phyloP scores from a whole-genome alignment of 306 rosid genomes.

The Prunus salicina region DNA sequence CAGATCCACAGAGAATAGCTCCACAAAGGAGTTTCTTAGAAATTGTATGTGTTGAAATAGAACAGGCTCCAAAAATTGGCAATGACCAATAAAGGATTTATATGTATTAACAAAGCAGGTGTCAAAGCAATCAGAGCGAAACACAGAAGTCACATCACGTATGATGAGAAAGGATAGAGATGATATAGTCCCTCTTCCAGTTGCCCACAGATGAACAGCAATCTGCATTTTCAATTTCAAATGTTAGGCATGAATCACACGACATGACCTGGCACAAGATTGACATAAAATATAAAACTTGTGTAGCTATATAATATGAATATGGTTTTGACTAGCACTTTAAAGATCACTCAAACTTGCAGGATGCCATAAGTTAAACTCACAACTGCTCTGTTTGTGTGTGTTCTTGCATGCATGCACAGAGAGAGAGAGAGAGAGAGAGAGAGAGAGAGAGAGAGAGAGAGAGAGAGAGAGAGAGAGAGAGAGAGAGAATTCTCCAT shows the following conservation, averaged over 20 bases:
- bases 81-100: conserved; percentile 66
- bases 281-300: conserved; percentile 13
- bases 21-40: conserved; percentile 73
- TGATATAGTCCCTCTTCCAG: conserved; percentile 63
- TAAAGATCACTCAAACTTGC: no score
- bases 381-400: no score
- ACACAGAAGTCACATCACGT: conserved; percentile 55
- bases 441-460: no score
- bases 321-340: no score
- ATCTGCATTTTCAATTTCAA: conserved; percentile 53
- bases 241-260: conserved; percentile 21
- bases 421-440: no score
- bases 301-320: not conserved
- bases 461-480: no score
- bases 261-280: not conserved
- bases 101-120: conserved; percentile 68
- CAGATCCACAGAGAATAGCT: conserved; percentile 74
- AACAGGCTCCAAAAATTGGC: conserved; percentile 56
- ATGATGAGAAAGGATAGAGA: conserved; percentile 68
- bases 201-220: conserved; percentile 84
- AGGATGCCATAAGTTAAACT: no score
- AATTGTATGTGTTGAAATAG: conserved; percentile 49
- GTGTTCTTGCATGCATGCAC: no score
- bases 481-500: no score
- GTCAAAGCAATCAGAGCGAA: conserved; percentile 60